phyloP scores from a whole-genome alignment of 495 filamentous ascomycete species.

The Lasiosphaeria hispida region DNA sequence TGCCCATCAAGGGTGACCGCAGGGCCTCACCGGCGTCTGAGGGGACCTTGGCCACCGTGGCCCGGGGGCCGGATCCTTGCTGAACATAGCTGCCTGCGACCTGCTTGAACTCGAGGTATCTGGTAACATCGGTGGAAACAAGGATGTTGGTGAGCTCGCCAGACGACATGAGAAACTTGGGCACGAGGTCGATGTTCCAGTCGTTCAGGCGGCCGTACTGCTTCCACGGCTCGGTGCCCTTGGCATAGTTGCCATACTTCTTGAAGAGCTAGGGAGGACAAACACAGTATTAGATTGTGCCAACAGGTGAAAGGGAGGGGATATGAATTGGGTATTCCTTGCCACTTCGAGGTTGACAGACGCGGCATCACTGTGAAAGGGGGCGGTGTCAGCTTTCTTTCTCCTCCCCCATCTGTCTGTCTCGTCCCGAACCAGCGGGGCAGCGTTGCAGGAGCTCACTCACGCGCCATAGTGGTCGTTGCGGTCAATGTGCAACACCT shows the following conservation, averaged over 20 bases:
- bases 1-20: constrained; percentile 88
- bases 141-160: constrained; percentile 98
- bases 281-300: not conserved
- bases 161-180: constrained; percentile 97
- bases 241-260: constrained; percentile 78
- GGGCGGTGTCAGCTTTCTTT: constrained; percentile 25
- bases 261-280: constrained; percentile 72
- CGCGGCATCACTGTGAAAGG: constrained; percentile 71
- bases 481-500: constrained; percentile 97
- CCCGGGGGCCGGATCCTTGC: constrained; percentile 73
- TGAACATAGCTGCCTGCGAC: constrained; percentile 98
- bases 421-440: not conserved
- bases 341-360: constrained; percentile 93
- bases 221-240: constrained; percentile 93
- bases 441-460: constrained; percentile 35
- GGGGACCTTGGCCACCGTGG: constrained; percentile 93
- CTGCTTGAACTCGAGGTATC: constrained; percentile 98
- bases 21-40: constrained; percentile 90
- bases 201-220: constrained; percentile 94
- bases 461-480: constrained; percentile 99
- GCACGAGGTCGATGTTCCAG: constrained; percentile 99
- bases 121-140: constrained; percentile 92
- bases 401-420: not conserved
- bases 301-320: constrained; percentile 5
- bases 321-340: constrained; percentile 27